Conservation (phyloP, 495 filamentous ascomycete genomes). For the Hyaloscypha finlandica region DNA sequence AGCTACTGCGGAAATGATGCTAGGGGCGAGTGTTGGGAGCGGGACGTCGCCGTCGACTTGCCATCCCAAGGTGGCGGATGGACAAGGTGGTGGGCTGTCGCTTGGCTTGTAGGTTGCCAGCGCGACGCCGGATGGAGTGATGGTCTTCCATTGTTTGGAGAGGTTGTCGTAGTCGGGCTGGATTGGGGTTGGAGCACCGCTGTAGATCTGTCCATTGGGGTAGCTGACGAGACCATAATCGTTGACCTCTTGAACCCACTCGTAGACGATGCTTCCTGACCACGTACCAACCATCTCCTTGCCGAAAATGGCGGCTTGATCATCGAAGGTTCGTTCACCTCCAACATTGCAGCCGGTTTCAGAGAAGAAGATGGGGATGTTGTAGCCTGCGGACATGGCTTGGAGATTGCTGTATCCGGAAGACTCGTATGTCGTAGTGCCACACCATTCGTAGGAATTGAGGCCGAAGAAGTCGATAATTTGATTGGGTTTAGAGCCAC, state of each 20-base stretch:
- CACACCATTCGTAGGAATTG: constrained; percentile 89
- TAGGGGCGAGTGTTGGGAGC: constrained; percentile 59
- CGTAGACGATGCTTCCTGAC: constrained; percentile 83
- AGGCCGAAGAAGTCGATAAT: constrained; percentile 81
- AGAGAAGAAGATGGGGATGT: constrained; percentile 81
- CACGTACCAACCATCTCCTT: constrained; percentile 69
- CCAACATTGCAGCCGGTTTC: constrained; percentile 76
- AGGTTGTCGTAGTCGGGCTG: constrained; percentile 77
- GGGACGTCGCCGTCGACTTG: constrained; percentile 64
- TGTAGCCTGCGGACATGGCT: constrained; percentile 51
- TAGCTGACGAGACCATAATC: constrained; percentile 83
- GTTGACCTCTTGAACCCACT: constrained; percentile 85
- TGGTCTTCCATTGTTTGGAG: constrained; percentile 70
- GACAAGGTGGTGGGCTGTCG: constrained; percentile 65
- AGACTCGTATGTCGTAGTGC: constrained; percentile 57
- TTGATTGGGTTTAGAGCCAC: constrained; percentile 64
- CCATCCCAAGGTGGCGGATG: constrained; percentile 69
- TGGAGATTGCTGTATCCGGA: constrained; percentile 74
- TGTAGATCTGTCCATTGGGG: constrained; percentile 66
- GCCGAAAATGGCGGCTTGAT: constrained; percentile 78
- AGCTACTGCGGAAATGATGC: constrained; percentile 19
- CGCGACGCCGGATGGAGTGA: constrained; percentile 66
- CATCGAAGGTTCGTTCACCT: constrained; percentile 67
- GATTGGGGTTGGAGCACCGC: constrained; percentile 72
- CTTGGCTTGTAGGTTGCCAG: constrained; percentile 62